These are phyloP conservation scores for Ceratobasidium sp. DNA, from an alignment of 1,284 basidiomycete genomes.

Conservation along the genomic window DNA sequence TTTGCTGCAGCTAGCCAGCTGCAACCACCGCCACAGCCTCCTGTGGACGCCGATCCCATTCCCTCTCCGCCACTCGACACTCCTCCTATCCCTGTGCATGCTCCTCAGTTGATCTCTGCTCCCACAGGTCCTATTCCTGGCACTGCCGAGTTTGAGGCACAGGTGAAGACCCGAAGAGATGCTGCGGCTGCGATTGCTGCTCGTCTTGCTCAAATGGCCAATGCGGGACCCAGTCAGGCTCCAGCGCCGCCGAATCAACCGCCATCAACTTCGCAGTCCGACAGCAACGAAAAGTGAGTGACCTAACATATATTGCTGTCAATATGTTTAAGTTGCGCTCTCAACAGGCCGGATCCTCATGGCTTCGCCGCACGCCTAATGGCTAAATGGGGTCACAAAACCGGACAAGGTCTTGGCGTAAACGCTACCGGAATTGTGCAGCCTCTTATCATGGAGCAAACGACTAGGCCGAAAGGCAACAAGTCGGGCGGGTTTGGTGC, in stretches of 20 bases:
- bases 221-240: slow-evolving; percentile 43
- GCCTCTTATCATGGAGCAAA: slow-evolving; percentile 79
- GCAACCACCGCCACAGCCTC: neutral
- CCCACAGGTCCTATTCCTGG: slow-evolving; percentile 47
- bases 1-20: slow-evolving; percentile 58
- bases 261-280: slow-evolving; percentile 25
- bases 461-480: slow-evolving; percentile 57
- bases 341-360: slow-evolving; percentile 67
- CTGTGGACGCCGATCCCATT: slow-evolving; percentile 16
- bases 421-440: slow-evolving; percentile 87
- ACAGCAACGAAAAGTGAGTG: slow-evolving; percentile 27
- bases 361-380: slow-evolving; percentile 82
- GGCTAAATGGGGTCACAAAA: slow-evolving; percentile 95
- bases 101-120: slow-evolving; percentile 46
- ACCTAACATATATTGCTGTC: neutral
- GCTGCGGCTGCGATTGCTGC: slow-evolving; percentile 86
- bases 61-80: slow-evolving; percentile 57
- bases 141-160: slow-evolving; percentile 62
- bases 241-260: slow-evolving; percentile 39
- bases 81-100: slow-evolving; percentile 50
- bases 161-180: slow-evolving; percentile 66
- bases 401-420: slow-evolving; percentile 88
- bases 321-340: neutral
- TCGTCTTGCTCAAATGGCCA: slow-evolving; percentile 62
- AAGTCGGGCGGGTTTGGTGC: slow-evolving; percentile 58